Evolutionary conservation across 2,329 filamentous ascomycete species (phyloP), one percentile per base, ranked within the genome.

Genomic region (Dactylellina cionopaga): DNA sequence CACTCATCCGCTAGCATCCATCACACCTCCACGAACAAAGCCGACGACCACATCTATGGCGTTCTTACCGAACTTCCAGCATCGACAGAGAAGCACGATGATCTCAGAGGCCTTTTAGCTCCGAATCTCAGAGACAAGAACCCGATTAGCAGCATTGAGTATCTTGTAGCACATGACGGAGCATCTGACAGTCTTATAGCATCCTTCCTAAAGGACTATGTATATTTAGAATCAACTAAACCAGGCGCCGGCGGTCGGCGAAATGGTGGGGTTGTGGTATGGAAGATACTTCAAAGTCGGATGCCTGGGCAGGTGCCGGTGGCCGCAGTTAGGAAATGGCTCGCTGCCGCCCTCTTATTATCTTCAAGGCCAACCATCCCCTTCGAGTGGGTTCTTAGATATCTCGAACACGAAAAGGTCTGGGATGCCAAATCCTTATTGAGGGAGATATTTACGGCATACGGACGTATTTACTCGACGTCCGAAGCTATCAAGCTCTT

Each of bases 1-100:
- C 51, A 39, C 6, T 56, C 65, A 22, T 56, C 56, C 24, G 25
- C 65, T 11, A 62, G 31, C 49, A 63, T 64, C 13, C 47, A 56
- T 15, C 58, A 64, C 29, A 19, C 43, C 2, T 62, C 51, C 25
- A 51, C 66, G 5, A 64, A 64, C 51, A 63, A 49, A 49, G 65
- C 49, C 24, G 65, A 71, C 35, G 44, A 64, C 11, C 66, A 64
- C 24, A 41, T 72, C 33, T 72, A n/a, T 37, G 27, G 35, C 17
- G 24, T 65, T 17, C 11, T 72, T 11, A 43, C 51, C 6, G 49
- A 63, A 10, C 27, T 39, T 5, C 58, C 65, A 9, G 29, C 35
- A 10, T 27, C 56, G 9, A 49, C 17, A 10, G 35, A 51, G 13
- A 52, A 52, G 19, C 37, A 39, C 10, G 24, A 39, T 7, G 43